Conservation (phyloP, 2,329 filamentous ascomycete genomes). For the Myriangium duriaei region DNA sequence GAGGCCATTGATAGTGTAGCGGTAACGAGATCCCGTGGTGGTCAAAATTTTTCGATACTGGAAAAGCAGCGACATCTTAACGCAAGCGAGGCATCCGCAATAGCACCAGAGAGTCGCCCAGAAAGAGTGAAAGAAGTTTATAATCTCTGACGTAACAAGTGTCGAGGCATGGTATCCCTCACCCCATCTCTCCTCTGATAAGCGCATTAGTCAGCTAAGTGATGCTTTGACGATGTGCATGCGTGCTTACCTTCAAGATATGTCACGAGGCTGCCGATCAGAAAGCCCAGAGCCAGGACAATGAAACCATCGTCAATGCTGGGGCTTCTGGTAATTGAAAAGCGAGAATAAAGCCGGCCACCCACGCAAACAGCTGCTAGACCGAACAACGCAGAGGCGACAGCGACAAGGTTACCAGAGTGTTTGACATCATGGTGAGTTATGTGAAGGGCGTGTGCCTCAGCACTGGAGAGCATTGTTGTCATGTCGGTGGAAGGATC, state of each 20-base stretch:
- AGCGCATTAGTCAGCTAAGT: neutral
- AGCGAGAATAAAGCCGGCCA: constrained; percentile 4
- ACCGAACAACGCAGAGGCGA: neutral
- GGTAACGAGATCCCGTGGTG: constrained; percentile 26
- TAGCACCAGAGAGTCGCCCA: constrained; percentile 27
- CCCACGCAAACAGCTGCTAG: constrained; percentile 1
- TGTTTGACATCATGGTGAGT: too few species aligned
- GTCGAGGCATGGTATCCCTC: constrained; percentile 4
- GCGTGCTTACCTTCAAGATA: constrained; percentile 3
- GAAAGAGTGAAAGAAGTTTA: constrained; percentile 8
- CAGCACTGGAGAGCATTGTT: too few species aligned
- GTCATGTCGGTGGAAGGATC: too few species aligned
- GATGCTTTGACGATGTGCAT: neutral
- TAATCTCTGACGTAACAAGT: neutral
- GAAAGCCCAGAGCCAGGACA: constrained; percentile 1
- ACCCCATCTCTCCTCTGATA: constrained; percentile 4
- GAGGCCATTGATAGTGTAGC: constrained; percentile 17
- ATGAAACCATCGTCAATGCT: constrained; percentile 5
- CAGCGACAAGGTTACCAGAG: constrained; percentile 3
- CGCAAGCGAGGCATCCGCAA: constrained; percentile 26
- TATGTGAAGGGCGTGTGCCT: too few species aligned
- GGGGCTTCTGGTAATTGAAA: constrained; percentile 4
- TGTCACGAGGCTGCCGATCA: constrained; percentile 3
- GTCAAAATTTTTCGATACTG: constrained; percentile 38
- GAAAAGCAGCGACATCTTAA: constrained; percentile 34